Evolutionary conservation across 805 yeast species (phyloP).

Genomic region (Candida parachauliodes): DNA sequence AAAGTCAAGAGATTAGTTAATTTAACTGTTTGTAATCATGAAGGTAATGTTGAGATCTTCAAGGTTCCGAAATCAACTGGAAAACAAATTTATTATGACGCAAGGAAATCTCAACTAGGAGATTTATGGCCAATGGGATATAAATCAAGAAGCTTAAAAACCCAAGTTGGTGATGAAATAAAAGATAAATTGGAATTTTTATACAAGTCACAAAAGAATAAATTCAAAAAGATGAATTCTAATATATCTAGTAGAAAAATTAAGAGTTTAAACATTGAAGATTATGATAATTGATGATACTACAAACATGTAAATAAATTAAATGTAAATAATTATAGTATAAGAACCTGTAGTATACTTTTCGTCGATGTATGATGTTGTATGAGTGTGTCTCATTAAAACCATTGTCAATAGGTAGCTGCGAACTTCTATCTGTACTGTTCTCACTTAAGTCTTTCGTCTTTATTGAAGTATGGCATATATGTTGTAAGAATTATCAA

Average conservation of each 20-base stretch:
- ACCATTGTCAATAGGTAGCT: no score
- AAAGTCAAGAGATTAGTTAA: conserved; percentile 81
- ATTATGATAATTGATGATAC: conserved; percentile 27
- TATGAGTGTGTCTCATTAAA: no score
- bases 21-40: conserved; percentile 72
- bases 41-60: conserved; percentile 85
- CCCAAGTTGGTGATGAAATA: conserved; percentile 25
- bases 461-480: no score
- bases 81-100: conserved; percentile 79
- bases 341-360: no score
- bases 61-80: conserved; percentile 76
- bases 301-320: no score
- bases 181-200: conserved; percentile 32
- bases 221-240: conserved; percentile 32
- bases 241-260: conserved; percentile 34
- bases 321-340: no score
- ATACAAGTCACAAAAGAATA: conserved; percentile 36
- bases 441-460: no score
- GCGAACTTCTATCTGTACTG: no score
- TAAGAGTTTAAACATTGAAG: conserved; percentile 17
- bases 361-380: no score
- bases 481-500: no score
- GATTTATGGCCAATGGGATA: conserved; percentile 73
- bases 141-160: conserved; percentile 32
- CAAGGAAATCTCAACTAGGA: conserved; percentile 78